Percentiles rank a stretch among this genome's conserved stretches.
phyloP scores from a whole-genome alignment of 73 alveolate species.

The Paramecium biaurelia region DNA sequence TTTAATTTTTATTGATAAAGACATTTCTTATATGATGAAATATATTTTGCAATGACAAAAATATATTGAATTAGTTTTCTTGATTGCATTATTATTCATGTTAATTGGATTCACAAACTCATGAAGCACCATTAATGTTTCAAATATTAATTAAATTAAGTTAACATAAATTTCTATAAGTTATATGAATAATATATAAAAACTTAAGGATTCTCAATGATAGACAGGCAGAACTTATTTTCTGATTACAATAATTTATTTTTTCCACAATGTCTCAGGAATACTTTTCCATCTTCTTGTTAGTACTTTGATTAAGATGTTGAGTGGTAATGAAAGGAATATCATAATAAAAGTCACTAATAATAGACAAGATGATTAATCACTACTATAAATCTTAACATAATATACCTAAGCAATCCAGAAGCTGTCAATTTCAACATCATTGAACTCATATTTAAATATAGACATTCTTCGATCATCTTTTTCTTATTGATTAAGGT shows the following conservation, averaged over 20 bases:
- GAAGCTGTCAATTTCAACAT: not conserved
- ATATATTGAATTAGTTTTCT: not conserved
- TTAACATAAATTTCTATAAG: not conserved
- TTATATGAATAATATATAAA: not conserved
- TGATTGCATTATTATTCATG: not conserved
- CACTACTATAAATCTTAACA: not conserved
- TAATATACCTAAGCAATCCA: not conserved
- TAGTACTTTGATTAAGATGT: not conserved
- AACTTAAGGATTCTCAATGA: not conserved
- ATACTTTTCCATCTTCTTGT: not conserved
- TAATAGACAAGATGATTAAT: not conserved
- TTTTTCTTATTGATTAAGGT: not conserved
- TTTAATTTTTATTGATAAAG: constrained; percentile 13
- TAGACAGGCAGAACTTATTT: not conserved
- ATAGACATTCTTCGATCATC: not conserved
- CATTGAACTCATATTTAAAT: not conserved
- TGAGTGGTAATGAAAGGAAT: not conserved
- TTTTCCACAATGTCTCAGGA: not conserved
- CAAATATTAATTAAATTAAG: not conserved
- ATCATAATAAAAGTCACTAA: not conserved
- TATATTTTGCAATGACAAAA: not conserved
- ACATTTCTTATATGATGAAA: not conserved
- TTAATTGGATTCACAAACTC: not conserved
- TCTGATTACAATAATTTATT: not conserved
- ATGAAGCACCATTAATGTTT: not conserved